Base-by-base conservation (phyloP, 441 rosid species). In the Syzygium malaccense region DNA sequence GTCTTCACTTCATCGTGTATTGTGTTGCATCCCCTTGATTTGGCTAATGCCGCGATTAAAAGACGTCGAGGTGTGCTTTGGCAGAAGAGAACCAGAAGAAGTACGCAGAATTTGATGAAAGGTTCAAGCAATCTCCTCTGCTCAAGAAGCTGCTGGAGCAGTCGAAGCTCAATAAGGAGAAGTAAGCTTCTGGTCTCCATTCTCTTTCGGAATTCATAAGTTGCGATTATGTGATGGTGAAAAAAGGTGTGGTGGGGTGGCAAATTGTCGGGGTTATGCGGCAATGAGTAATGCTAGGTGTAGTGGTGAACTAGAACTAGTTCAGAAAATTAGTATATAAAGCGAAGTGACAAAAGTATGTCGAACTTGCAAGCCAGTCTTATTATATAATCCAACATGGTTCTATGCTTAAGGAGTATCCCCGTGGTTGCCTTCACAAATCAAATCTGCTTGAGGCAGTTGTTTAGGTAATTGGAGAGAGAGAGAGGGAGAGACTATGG, bases 41-140 rank as follows among this genome's bases (percentile, higher is more conserved):
- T 33, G 33, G 60, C 48, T 33, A 20, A 20, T 54, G 25, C 55
- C 8, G 2, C 4, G 13, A 85, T 55, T 58, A 55, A 54, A 45
- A 19, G 49, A 20, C 17, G n/a, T 30, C 1, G 5, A 23, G 6
- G 87, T 68, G 88, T 25, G 26, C 89, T 60, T 87, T 66, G 92
- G 93, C 96, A 97, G 99, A 95, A 86, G 96, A 94, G 85, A 97
- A 97, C 94, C 98, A 96, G 92, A 96, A 96, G 95, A 96, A 94
- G 90, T 97, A 97, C 32, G 98, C 98, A 18, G 99, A 95, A 64
- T 86, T 85, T 79, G 99, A 97, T 90, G 96, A 91, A 49, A 94
- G 95, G 91, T 97, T 97, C 94, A 96, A 93, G 89, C 91, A 94
- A 53, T 96, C 98, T 86, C 99, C 98, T 64, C 60, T 97, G 87